These are phyloP conservation scores for Arthrobotrys entomopaga DNA, from an alignment of 2,329 filamentous ascomycete genomes.

Conservation along the genomic window DNA sequence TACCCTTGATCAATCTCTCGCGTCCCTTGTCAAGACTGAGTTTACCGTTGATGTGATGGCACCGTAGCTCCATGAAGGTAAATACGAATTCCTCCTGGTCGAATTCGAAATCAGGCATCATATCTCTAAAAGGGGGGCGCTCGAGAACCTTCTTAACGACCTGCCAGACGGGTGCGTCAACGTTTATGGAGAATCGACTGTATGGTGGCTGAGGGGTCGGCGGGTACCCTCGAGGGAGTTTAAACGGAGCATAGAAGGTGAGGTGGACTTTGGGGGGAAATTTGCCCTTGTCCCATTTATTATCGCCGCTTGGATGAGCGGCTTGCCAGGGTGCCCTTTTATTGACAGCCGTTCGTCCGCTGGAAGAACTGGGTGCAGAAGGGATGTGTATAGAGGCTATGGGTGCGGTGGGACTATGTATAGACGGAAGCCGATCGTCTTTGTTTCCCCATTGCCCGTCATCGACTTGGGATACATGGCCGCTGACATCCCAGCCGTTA, in stretches of 20 bases:
- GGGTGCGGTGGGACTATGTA: no score
- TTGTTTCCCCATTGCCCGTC: not conserved
- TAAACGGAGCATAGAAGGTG: slow-evolving; percentile 36
- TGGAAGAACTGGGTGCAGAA: not conserved
- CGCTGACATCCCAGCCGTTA: slow-evolving; percentile 20
- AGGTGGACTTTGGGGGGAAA: slow-evolving; percentile 42
- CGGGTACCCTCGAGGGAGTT: slow-evolving; percentile 35
- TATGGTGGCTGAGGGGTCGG: slow-evolving; percentile 24
- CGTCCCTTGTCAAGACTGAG: slow-evolving; percentile 20
- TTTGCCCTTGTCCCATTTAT: slow-evolving; percentile 24
- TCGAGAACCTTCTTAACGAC: slow-evolving; percentile 24
- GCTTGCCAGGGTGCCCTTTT: slow-evolving; percentile 2
- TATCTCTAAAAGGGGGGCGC: slow-evolving; percentile 13
- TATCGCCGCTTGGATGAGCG: slow-evolving; percentile 3
- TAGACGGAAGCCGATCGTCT: no score
- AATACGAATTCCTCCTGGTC: slow-evolving; percentile 5
- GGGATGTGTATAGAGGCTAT: no score
- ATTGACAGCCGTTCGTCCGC: not conserved
- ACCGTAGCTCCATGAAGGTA: slow-evolving; percentile 28
- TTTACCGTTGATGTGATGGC: slow-evolving; percentile 8
- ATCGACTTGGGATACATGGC: slow-evolving; percentile 11
- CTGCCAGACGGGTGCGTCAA: slow-evolving; percentile 20
- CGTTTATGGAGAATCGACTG: slow-evolving; percentile 28
- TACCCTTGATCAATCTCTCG: slow-evolving; percentile 30
- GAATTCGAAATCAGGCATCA: not conserved